Base-by-base conservation (phyloP, 2,329 filamentous ascomycete genomes). In the Fusarium protoensiforme region DNA sequence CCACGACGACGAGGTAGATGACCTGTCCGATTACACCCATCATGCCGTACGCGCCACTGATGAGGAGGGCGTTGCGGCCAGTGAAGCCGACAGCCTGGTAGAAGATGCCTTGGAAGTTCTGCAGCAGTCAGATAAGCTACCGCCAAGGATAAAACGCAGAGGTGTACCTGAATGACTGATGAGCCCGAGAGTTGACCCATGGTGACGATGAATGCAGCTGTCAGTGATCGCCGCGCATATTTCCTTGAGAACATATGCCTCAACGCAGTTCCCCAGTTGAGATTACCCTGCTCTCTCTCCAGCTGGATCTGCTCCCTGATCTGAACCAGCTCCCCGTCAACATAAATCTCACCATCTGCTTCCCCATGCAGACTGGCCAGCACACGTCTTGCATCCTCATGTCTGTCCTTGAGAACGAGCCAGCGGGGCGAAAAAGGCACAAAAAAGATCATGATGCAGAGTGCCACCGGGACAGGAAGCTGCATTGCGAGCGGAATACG, bases 11-110 rank as follows among this genome's bases (percentile, higher is more conserved):
- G 9, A 81, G 58, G 57, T 79, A 79, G 51, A 81, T 77, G 18
- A 78, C 65, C 43, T 80, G 77, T 2, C 79, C 79, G 4, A 79
- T 65, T 11, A 81, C 62, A 0, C 75, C 79, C 78, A 80, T 81
- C 22, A 81, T 73, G 10, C 80, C 80, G 29, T 82, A 81, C 24
- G 83, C 83, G 18, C 85, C 86, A 61, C 85, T 85, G 33, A 86
- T 87, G 18, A 88, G 79, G 5, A 87, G 80, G 24, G 85, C 82
- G 11, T 83, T 82, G 67, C 83, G 83, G 75, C 86, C 85, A 65
- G 85, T 84, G 24, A 86, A 85, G 72, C 84, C 85, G 60, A 87
- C 81, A 68, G 83, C 82, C 36, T 24, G 10, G 57, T 83, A 81
- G 46, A 81, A 70, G 22, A 81, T 67, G 4, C 65, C 74, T 57